phyloP scores from a whole-genome alignment of 169 alveolate species.

The Plasmodium coatneyi region DNA sequence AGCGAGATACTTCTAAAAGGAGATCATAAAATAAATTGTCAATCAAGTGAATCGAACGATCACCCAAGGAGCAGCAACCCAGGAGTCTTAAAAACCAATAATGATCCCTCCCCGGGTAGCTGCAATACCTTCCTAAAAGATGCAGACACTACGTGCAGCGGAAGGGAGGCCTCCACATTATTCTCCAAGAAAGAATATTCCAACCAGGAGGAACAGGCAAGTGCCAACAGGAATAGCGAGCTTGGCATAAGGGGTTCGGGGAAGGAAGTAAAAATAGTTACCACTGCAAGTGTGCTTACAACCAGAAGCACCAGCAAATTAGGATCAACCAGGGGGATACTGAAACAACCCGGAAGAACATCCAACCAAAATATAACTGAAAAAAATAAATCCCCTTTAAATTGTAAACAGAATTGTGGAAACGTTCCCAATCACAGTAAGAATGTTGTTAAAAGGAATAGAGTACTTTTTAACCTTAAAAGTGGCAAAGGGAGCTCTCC shows the following conservation, averaged over 20 bases:
- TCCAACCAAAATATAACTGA: slow-evolving; percentile 26
- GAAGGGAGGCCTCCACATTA: neutral
- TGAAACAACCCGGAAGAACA: slow-evolving; percentile 16
- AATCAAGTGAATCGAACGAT: neutral
- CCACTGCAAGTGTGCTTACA: slow-evolving; percentile 6
- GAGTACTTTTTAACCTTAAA: slow-evolving; percentile 38
- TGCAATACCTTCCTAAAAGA: neutral
- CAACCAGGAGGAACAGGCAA: neutral
- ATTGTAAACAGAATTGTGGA: slow-evolving; percentile 12
- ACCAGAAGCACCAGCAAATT: slow-evolving; percentile 1
- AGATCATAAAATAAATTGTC: neutral
- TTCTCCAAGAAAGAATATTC: neutral
- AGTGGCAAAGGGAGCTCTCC: slow-evolving; percentile 30
- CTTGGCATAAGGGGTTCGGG: neutral
- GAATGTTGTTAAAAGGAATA: slow-evolving; percentile 35
- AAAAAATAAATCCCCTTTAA: neutral
- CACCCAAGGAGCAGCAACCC: neutral
- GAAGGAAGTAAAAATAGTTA: neutral
- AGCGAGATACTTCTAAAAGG: neutral
- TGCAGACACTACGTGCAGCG: neutral
- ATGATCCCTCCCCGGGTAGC: neutral
- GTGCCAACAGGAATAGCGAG: neutral
- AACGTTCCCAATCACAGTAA: slow-evolving; percentile 4
- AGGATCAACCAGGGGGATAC: slow-evolving; percentile 32
- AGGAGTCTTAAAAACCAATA: neutral